A percentile compares a stretch with the other conserved stretches of the same genome.
These are phyloP conservation scores for Ambrosia trifida DNA, from an alignment of 129 eudicot species.

Conservation along the genomic window DNA sequence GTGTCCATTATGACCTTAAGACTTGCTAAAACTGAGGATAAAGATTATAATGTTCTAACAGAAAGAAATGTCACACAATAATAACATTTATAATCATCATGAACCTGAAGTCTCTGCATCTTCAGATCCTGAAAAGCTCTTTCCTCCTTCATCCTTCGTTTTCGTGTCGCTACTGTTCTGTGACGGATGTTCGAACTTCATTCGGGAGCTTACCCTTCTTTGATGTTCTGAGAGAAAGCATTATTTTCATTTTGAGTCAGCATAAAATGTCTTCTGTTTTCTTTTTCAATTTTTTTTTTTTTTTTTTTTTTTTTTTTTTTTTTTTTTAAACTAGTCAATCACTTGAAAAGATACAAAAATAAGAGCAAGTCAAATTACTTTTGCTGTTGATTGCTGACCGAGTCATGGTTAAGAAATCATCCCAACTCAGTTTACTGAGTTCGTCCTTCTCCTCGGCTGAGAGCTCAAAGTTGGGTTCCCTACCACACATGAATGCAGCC, in stretches of 20 bases:
- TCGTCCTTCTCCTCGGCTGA: conserved; percentile 77
- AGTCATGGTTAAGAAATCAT: conserved; percentile 75
- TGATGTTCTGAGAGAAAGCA: conserved; percentile 48
- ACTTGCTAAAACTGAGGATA: conserved; percentile 6
- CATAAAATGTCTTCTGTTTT: background rate
- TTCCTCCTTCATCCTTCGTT: conserved; percentile 53
- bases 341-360: background rate
- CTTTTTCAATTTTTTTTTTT: background rate
- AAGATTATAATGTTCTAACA: background rate
- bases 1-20: conserved; percentile 10
- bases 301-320: too few relatives aligned
- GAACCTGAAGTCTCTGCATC: conserved; percentile 36
- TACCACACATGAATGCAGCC: conserved; percentile 96
- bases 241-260: background rate
- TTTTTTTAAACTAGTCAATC: conserved; percentile 2
- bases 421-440: conserved; percentile 80
- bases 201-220: conserved; percentile 47
- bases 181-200: conserved; percentile 44
- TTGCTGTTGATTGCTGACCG: conserved; percentile 77
- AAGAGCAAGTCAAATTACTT: conserved; percentile 45
- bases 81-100: conserved; percentile 13
- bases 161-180: conserved; percentile 36
- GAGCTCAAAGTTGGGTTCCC: conserved; percentile 89
- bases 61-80: background rate
- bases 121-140: conserved; percentile 60